phyloP scores from a whole-genome alignment of 192 early-diverging fungal genomes.

The Oehlia diaphana region DNA sequence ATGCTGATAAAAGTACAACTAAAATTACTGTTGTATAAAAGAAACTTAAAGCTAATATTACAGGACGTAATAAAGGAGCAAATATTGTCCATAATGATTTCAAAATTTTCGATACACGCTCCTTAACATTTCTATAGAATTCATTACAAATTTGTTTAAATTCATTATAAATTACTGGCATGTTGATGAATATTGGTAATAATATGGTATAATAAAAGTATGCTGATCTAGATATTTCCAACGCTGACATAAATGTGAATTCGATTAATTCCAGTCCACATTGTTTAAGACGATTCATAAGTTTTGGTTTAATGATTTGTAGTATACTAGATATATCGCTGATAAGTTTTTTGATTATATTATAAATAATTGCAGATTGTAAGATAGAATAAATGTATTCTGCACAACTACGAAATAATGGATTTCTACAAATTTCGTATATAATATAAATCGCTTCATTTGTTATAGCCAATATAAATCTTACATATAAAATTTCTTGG shows the following conservation, averaged over 20 bases:
- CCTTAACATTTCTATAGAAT: not conserved
- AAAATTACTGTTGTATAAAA: constrained; percentile 16
- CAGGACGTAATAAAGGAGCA: constrained; percentile 2
- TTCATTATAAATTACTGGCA: not conserved
- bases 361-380: not conserved
- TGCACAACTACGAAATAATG: not conserved
- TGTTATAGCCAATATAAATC: not conserved
- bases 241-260: not conserved
- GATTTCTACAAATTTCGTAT: not conserved
- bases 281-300: not conserved
- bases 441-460: not conserved
- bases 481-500: not conserved
- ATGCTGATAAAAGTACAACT: not conserved
- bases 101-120: not conserved
- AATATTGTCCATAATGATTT: not conserved
- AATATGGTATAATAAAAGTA: not conserved
- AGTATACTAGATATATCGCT: not conserved
- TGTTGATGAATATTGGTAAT: not conserved
- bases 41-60: not conserved
- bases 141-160: not conserved
- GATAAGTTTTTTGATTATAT: not conserved
- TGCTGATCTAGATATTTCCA: not conserved
- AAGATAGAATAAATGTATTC: not conserved
- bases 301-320: not conserved
- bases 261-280: not conserved